These are phyloP conservation scores for Isabelozyma pseudorhagii DNA, from an alignment of 805 yeast species.

Conservation along the genomic window DNA sequence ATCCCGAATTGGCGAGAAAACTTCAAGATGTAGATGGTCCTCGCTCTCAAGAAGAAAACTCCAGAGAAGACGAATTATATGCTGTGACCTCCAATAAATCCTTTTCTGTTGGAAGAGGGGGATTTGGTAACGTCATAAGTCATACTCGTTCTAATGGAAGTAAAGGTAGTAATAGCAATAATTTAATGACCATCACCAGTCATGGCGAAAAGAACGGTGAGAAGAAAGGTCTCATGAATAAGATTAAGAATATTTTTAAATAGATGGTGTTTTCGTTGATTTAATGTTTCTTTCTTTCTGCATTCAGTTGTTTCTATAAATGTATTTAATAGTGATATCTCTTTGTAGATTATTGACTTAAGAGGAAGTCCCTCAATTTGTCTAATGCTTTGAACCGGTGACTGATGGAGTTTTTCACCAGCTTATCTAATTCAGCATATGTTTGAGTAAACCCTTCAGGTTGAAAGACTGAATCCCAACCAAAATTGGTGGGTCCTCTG, in stretches of 20 bases:
- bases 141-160: constrained; percentile 23
- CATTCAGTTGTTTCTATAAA: background rate
- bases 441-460: constrained; percentile 69
- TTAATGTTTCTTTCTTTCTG: background rate
- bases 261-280: background rate
- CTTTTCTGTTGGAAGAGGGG: constrained; percentile 60
- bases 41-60: background rate
- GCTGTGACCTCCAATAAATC: constrained; percentile 46
- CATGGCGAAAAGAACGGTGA: constrained; percentile 25
- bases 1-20: constrained; percentile 55
- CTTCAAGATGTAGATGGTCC: constrained; percentile 63
- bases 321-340: background rate
- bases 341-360: constrained; percentile 7
- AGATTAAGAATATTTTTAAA: constrained; percentile 42
- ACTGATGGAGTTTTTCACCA: constrained; percentile 73
- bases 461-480: constrained; percentile 91
- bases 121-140: constrained; percentile 57
- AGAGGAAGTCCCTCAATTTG: constrained; percentile 59
- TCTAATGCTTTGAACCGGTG: constrained; percentile 85
- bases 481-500: constrained; percentile 80
- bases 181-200: constrained; percentile 34
- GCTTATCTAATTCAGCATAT: constrained; percentile 86
- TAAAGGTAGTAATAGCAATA: constrained; percentile 11
- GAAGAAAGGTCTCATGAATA: constrained; percentile 40
- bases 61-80: constrained; percentile 29